Evolutionary conservation across 192 early-diverging fungal species (phyloP), one percentile per base, ranked within the genome.

Genomic region (Coemansia sp.): DNA sequence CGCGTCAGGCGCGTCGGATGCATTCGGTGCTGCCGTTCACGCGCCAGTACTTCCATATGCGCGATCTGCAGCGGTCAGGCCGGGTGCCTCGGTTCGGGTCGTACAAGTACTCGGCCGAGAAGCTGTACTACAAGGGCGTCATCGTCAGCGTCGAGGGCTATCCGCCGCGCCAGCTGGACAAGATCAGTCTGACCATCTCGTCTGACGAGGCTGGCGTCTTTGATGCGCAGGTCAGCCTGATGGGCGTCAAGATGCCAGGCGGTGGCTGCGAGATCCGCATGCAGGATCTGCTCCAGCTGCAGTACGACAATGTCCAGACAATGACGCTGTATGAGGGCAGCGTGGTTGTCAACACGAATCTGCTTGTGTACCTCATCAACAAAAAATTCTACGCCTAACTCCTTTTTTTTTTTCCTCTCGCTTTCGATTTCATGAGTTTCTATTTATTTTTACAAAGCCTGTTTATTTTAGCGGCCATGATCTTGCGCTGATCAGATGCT

Each of bases 91-190:
- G 91, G 67, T 99, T 95, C 77, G 98, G 98, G 5, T 98, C 96
- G 48, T 97, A 87, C 87, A 98, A 99, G 87, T 99, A 96, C 83
- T 92, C 92, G 17, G 98, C 96, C 2, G 88, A 93, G 68, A 88
- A 93, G 59, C 81, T 99, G 59, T 86, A 93, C 69, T 91, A 96
- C 68, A 92, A 93, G 75, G 95, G 96, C 58, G 93, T 99, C 5
- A 79, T 99, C 41, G 70, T 98, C 22, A 88, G 89, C 41, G 76
- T 99, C 11, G 89, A 90, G 19, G 95, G 90, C 38, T 87, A 93
- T 43, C 82, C 83, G 49, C 90, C 90, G 58, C 90, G 90, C 60
- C 90, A 93, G 77, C 97, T 95, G 71, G 89, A 91, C 61, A 87
- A 88, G 65, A 92, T 99, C 57, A 89, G 88, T 8, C 75, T 99